Percentiles rank a stretch among this genome's conserved stretches.
Conservation (phyloP, 1,284 basidiomycete species). For the Kwoniella shivajii region DNA sequence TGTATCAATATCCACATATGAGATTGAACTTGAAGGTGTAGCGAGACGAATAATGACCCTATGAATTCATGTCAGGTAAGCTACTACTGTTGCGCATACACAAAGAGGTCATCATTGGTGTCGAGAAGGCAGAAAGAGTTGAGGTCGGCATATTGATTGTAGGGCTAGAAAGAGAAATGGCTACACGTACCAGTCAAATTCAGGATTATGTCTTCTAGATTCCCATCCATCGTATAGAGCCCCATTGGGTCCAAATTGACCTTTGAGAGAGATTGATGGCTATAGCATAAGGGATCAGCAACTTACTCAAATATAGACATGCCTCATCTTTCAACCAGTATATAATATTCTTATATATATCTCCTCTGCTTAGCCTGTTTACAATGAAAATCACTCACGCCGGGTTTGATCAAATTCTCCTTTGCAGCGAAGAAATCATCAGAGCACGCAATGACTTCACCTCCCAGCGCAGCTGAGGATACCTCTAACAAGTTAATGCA, state of each 20-base stretch:
- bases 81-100: background rate
- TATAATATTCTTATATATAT: too few relatives aligned
- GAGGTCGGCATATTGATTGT: background rate
- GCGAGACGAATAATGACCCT: constrained; percentile 92
- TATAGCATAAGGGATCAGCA: constrained; percentile 11
- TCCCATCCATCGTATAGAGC: constrained; percentile 97
- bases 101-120: too few relatives aligned
- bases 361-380: too few relatives aligned
- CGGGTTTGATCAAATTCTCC: constrained; percentile 76
- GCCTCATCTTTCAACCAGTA: background rate
- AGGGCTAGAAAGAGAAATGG: background rate
- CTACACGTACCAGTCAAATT: constrained; percentile 77
- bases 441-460: constrained; percentile 71
- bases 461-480: constrained; percentile 84
- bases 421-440: constrained; percentile 97
- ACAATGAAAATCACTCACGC: constrained; percentile 61
- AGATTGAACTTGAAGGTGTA: constrained; percentile 66
- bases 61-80: background rate
- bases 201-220: constrained; percentile 80
- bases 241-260: constrained; percentile 93
- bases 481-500: constrained; percentile 64
- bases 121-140: background rate
- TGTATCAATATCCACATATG: constrained; percentile 95
- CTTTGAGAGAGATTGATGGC: constrained; percentile 78
- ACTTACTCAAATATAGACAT: background rate